Evolutionary conservation across 805 yeast genomes (phyloP), one percentile per base, ranked within the genome.

Genomic region (Candida khao-thaluensis): DNA sequence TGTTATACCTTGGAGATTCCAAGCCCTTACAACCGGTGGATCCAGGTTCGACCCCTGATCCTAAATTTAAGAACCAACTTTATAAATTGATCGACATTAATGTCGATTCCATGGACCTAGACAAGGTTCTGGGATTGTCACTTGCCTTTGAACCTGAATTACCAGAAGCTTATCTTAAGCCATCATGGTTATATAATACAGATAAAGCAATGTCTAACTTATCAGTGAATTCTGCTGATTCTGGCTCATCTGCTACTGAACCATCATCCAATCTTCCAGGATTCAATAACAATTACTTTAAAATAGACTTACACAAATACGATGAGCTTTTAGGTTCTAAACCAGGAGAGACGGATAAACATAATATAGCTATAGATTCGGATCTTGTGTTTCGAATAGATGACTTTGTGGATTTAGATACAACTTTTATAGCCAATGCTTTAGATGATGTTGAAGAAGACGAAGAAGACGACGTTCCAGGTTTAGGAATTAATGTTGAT

Each of bases 111-210:
- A 61, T 78, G 23, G 69, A 73, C 28, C 69, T 77, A 30, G 74
- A 72, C 3, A 63, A 68, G 8, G 64, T 84, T 3, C 81, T 85
- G 90, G 69, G 70, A 30, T 56, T 75, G 44, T 87, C 96, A 10
- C 62, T 85, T 38, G 51, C 56, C 0, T 63, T 72, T 28, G 95
- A 91, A 51, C 84, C 90, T 0, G 77, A 82, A 2, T 55, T 66
- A 25, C 64, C 63, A 1, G 74, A 69, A 41, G 54, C 56, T 4
- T 69, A 68, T 41, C 43, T 68, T 37, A 56, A 48, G 33, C 39
- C 46, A 7, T 27, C 14, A 7, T 11, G 17, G 8, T 11, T 39
- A 5, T 33, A 34, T 12, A 34, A 29, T 14, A 4, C 16, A 11
- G 27, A 27, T 20, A 14, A 25, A 15, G 37, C 37, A 14, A 34